Evolutionary conservation across 2,329 filamentous ascomycete genomes (phyloP), one percentile per base, ranked within the genome.

Genomic region (Neodidymelliopsis sp.): DNA sequence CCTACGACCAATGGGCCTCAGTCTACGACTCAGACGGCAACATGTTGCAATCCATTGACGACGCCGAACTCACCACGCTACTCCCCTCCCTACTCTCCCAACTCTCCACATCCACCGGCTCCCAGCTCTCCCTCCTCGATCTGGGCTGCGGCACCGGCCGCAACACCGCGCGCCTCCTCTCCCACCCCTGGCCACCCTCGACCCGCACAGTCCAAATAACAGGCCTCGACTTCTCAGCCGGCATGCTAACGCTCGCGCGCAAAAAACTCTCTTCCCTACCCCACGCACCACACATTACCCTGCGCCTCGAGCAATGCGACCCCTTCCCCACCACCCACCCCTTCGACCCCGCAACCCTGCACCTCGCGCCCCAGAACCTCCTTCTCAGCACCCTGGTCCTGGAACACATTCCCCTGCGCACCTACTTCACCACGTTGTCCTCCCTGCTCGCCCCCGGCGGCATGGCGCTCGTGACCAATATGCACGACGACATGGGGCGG

Each of bases 1-100:
- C 79, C 10, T 82, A 82, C 58, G 65, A 79, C 39, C 72, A 75
- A 45, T 82, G 79, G 79, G 75, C 79, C 6, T 56, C 75, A 50
- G 74, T 84, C 31, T 88, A 88, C 71, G 85, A 88, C 68, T 81
- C 76, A 23, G 84, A 88, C 55, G 82, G 81, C 23, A 88, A 88
- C 64, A 84, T 87, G 65, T 76, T 89, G 1, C 85, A 88, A 71
- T 77, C 79, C 1, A 77, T 87, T 13, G 86, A 89, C 63, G 81
- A 82, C 28, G 55, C 79, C 11, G 80, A 86, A 60, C 77, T 88
- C 59, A 63, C 69, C 11, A 60, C 62, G 1, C 63, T 85, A 0
- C 75, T 88, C 0, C 79, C 81, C 0, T 54, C 65, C 1, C 79
- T 84, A 33, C 58, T 84, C 3, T 48, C 60, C 2, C 61, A 65